Conservation (phyloP, 441 rosid species). For the Gossypium aridum region DNA sequence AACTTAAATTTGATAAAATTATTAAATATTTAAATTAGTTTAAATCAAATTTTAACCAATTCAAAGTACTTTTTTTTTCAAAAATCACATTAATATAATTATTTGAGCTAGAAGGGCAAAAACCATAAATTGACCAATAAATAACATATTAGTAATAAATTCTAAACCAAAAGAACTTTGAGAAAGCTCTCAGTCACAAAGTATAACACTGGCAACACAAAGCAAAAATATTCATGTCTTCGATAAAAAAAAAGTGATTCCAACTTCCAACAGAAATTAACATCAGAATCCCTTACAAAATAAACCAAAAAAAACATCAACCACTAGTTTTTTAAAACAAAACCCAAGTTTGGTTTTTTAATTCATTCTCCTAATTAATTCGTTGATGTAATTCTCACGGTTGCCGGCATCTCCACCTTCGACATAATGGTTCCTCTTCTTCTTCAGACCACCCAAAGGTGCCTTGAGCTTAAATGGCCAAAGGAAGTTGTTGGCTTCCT, state of each 20-base stretch:
- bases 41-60: too few species aligned
- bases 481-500: slow-evolving; percentile 74
- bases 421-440: slow-evolving; percentile 74
- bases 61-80: too few species aligned
- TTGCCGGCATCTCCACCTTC: slow-evolving; percentile 86
- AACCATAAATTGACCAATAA: not conserved
- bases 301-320: not conserved
- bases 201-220: not conserved
- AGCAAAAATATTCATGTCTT: not conserved
- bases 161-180: not conserved
- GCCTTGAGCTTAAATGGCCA: slow-evolving; percentile 85
- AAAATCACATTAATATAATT: too few species aligned
- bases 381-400: slow-evolving; percentile 63
- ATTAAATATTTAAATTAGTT: too few species aligned
- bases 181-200: not conserved
- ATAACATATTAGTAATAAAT: not conserved
- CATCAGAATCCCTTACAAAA: not conserved
- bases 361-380: slow-evolving; percentile 71
- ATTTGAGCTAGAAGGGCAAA: too few species aligned
- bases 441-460: slow-evolving; percentile 65
- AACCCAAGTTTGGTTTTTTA: slow-evolving; percentile 17
- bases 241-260: not conserved
- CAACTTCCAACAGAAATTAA: not conserved
- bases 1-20: too few species aligned
- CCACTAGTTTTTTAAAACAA: not conserved